Percentiles rank a stretch among this genome's conserved stretches.
Conservation (phyloP, 73 alveolate species). For the Breviolum minutum region DNA sequence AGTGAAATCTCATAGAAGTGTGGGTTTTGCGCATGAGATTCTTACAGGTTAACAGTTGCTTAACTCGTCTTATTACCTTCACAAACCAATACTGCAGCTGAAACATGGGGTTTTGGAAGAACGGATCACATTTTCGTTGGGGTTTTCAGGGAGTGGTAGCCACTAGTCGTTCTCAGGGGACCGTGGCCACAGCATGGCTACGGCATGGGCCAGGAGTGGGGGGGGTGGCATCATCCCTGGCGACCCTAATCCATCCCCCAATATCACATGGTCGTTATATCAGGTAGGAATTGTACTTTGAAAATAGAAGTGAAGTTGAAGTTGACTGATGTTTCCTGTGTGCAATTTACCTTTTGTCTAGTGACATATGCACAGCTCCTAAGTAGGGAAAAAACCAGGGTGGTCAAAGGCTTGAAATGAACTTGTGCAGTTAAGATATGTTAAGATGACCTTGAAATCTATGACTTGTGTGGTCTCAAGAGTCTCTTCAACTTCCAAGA, state of each 20-base stretch:
- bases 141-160: not conserved
- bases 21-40: not conserved
- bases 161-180: not conserved
- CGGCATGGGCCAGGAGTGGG: slow-evolving; percentile 34
- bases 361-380: not conserved
- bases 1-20: not conserved
- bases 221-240: not conserved
- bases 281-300: not conserved
- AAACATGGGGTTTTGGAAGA: not conserved
- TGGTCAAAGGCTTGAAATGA: no score
- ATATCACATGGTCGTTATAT: not conserved
- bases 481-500: no score
- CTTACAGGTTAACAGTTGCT: not conserved
- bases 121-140: not conserved
- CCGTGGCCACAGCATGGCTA: slow-evolving; percentile 67
- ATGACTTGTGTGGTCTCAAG: no score
- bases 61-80: not conserved
- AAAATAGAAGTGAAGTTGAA: no score
- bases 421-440: no score
- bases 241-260: no score
- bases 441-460: no score
- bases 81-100: not conserved
- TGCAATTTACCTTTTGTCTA: not conserved
- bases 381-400: no score
- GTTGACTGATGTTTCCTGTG: not conserved